A percentile compares a stretch with the other conserved stretches of the same genome.
Evolutionary conservation across 805 yeast genomes (phyloP).

Genomic region (Saccharomycopsis sp.): DNA sequence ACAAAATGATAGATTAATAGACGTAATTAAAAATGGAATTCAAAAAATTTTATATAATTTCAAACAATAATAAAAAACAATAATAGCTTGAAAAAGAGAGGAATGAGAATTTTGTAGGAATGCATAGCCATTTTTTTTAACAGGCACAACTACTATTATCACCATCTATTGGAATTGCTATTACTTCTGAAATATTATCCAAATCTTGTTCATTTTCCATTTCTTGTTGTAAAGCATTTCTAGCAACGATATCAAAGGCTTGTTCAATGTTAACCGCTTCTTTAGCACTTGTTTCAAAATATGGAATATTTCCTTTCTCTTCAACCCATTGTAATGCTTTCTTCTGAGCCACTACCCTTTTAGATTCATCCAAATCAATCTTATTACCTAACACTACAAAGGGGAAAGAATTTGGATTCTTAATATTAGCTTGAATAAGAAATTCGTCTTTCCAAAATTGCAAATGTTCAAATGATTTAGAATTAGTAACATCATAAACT

Average conservation of each 20-base stretch:
- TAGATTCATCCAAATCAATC: slow-evolving; percentile 87
- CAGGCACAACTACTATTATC: slow-evolving; percentile 75
- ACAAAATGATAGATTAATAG: no score
- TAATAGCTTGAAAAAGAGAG: not conserved
- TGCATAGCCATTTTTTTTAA: slow-evolving; percentile 27
- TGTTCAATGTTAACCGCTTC: slow-evolving; percentile 92
- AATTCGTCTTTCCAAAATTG: slow-evolving; percentile 95
- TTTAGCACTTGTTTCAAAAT: slow-evolving; percentile 96
- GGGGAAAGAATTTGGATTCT: slow-evolving; percentile 92
- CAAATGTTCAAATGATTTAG: slow-evolving; percentile 83
- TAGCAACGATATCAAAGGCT: slow-evolving; percentile 93
- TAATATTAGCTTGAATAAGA: slow-evolving; percentile 84
- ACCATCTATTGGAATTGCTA: slow-evolving; percentile 85
- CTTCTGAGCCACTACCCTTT: slow-evolving; percentile 60
- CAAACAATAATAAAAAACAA: no score
- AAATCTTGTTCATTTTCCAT: slow-evolving; percentile 66
- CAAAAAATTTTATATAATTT: no score
- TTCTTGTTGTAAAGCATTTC: slow-evolving; percentile 93
- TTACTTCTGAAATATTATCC: slow-evolving; percentile 94
- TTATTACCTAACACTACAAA: slow-evolving; percentile 93
- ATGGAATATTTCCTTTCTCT: slow-evolving; percentile 72
- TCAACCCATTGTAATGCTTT: slow-evolving; percentile 57
- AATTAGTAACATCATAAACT: slow-evolving; percentile 92
- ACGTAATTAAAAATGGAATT: no score
- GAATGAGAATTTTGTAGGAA: not conserved